Base-by-base conservation (phyloP, 1,284 basidiomycete species). In the Waitea zeae region DNA sequence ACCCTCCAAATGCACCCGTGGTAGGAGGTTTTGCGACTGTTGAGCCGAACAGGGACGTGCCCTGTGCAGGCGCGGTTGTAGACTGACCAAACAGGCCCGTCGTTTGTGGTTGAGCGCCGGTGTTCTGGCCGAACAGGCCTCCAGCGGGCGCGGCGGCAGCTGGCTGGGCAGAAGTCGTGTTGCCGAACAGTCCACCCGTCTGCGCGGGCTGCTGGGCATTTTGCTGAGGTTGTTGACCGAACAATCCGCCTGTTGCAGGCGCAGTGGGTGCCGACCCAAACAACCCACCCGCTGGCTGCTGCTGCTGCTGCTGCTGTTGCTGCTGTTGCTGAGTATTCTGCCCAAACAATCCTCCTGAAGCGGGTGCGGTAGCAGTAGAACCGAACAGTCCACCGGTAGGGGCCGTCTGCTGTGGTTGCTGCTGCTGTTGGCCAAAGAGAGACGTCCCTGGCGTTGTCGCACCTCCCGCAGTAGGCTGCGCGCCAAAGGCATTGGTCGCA, bases 41-140 rank as follows among this genome's bases (percentile, higher is more conserved):
- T n/a, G n/a, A n/a, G n/a, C n/a, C n/a, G n/a, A n/a, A n/a, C n/a
- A n/a, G 34, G 13, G 12, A 29, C 18, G 31, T 18, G 19, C 14
- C 12, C 17, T 19, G 14, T 4, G 20, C 20, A 20, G 27, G 4
- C 4, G 31, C 30, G 17, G 22, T 9, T 12, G 24, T 24, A 6
- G 17, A 19, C 18, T 18, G 17, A 15, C 26, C 28, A 42, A 37
- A 6, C 40, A 47, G 48, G 44, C 31, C 49, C 44, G 19, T 46
- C 40, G 43, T 50, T 39, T 49, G 48, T 29, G 38, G 34, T 33
- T 31, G 34, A 36, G 37, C 41, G 12, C 9, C 43, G 17, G 37
- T 35, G 33, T 32, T 26, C 19, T 22, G 19, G 9, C 12, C 29
- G 15, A 24, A 38, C 17, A 17, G 26, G 20, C 36, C 24, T 18